Evolutionary conservation across 2,329 filamentous ascomycete genomes (phyloP), one percentile per base, ranked within the genome.

Genomic region (Curvularia hawaiiensis): DNA sequence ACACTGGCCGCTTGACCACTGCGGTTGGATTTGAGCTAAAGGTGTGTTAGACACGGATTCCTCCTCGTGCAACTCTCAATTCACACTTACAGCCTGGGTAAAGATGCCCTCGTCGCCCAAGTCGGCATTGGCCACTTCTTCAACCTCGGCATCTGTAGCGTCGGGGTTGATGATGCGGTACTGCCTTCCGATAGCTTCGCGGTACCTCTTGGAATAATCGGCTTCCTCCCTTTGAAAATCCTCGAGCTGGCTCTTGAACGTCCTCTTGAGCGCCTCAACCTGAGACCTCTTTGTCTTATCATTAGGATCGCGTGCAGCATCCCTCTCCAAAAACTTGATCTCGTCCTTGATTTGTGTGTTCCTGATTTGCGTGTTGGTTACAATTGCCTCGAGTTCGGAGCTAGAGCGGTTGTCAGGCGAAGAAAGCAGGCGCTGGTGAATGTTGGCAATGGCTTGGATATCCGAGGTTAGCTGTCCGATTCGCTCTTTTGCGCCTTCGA

Each of bases 91-190:
- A 58, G 90, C 90, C 56, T 87, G 89, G 77, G 92, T 89, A 80
- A 94, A 95, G 54, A 95, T 88, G 69, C 90, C 89, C 79, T 93
- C 88, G 58, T 90, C 85, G 52, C 88, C 86, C 88, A 90, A 90
- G 73, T 92, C 88, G 52, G 86, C 81, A 65, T 90, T 82, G 24
- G 86, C 80, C 3, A 90, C 90, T 73, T 90, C 80, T 48, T 83
- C 79, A 3, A 93, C 87, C 76, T 94, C 89, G 1, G 84, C 80
- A 58, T 92, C 89, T 48, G 84, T 84, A n/a, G 90, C 91, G 44
- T 92, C 88, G 50, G 90, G 90, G 74, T 92, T 91, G 65, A 92
- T 90, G 71, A 94, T 92, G 55, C 86, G 83, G 77, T 91, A 93
- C 77, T 95, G 91, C 69, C 91, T 84, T 57, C 86, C 86, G 72